phyloP scores from a whole-genome alignment of 2,329 filamentous ascomycete genomes.

The Colletotrichum trifolii region DNA sequence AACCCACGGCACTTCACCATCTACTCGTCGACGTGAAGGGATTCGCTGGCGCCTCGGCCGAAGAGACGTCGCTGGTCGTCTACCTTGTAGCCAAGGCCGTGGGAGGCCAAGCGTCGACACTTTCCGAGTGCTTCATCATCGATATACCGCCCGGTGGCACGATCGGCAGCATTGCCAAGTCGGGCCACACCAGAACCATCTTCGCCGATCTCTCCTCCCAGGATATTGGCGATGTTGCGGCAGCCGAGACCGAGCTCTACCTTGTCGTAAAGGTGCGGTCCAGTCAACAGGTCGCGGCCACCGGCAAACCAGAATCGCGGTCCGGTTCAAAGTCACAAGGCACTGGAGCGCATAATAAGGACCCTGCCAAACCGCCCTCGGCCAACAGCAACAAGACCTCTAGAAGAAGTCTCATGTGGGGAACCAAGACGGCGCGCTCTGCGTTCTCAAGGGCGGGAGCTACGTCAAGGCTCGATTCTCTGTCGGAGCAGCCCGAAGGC shows the following conservation, averaged over 20 bases:
- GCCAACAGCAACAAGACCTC: constrained; percentile 57
- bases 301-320: constrained; percentile 61
- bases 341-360: constrained; percentile 45
- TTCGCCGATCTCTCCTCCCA: constrained; percentile 86
- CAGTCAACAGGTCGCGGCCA: constrained; percentile 58
- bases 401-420: constrained; percentile 72
- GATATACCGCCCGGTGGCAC: constrained; percentile 80
- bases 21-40: constrained; percentile 85
- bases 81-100: constrained; percentile 80
- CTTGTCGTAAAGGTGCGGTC: constrained; percentile 84
- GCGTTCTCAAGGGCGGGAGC: constrained; percentile 63
- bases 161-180: constrained; percentile 72
- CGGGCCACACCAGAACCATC: constrained; percentile 81
- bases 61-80: constrained; percentile 79
- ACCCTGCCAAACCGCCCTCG: constrained; percentile 54
- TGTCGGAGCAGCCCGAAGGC: constrained; percentile 58
- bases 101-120: constrained; percentile 69
- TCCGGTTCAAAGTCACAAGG: constrained; percentile 60
- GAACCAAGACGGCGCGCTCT: constrained; percentile 62
- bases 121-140: constrained; percentile 87
- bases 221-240: constrained; percentile 72
- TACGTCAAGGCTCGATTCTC: constrained; percentile 63
- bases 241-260: constrained; percentile 79
- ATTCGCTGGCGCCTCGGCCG: constrained; percentile 80
- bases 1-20: constrained; percentile 81